Percentiles rank a stretch among this genome's conserved stretches.
Evolutionary conservation across 495 filamentous ascomycete genomes (phyloP).

Genomic region (Penicillium crystallinum): DNA sequence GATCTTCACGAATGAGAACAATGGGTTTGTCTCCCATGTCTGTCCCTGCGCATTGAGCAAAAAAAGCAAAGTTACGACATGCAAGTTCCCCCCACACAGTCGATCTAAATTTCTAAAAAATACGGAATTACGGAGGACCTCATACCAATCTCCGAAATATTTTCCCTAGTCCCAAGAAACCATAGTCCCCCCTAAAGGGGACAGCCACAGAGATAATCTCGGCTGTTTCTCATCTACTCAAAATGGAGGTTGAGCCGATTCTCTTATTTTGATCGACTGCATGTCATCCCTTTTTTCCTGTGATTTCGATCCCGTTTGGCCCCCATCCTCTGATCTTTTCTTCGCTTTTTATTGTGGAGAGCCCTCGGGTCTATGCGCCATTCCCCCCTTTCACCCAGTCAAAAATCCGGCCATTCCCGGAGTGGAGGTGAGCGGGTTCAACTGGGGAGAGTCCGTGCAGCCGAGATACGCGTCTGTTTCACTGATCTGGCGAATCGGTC

Average conservation of each 20-base stretch:
- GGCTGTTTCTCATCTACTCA: too few species aligned
- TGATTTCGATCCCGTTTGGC: slow-evolving; percentile 10
- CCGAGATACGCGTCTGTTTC: slow-evolving; percentile 44
- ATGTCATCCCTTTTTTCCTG: slow-evolving; percentile 21
- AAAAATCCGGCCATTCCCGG: slow-evolving; percentile 8
- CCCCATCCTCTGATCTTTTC: slow-evolving; percentile 5
- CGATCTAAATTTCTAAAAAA: slow-evolving; percentile 3
- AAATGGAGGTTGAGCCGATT: background rate
- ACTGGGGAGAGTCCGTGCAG: slow-evolving; percentile 30
- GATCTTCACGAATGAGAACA: background rate
- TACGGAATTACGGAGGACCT: background rate
- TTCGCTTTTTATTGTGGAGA: background rate
- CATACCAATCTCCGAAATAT: too few species aligned
- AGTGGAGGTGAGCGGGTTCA: slow-evolving; percentile 7
- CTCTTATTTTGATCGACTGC: slow-evolving; percentile 19
- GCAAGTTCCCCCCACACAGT: background rate
- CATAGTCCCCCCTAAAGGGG: background rate
- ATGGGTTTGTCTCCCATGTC: background rate
- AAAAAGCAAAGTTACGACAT: slow-evolving; percentile 3
- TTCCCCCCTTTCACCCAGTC: background rate
- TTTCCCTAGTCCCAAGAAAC: background rate
- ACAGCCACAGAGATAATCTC: too few species aligned
- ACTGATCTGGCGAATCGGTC: slow-evolving; percentile 13
- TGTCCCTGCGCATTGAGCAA: too few species aligned
- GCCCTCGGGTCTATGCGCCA: slow-evolving; percentile 7